A percentile compares a stretch with the other conserved stretches of the same genome.
Evolutionary conservation across 345 rosid species (phyloP).

Genomic region (Salix dunnii): DNA sequence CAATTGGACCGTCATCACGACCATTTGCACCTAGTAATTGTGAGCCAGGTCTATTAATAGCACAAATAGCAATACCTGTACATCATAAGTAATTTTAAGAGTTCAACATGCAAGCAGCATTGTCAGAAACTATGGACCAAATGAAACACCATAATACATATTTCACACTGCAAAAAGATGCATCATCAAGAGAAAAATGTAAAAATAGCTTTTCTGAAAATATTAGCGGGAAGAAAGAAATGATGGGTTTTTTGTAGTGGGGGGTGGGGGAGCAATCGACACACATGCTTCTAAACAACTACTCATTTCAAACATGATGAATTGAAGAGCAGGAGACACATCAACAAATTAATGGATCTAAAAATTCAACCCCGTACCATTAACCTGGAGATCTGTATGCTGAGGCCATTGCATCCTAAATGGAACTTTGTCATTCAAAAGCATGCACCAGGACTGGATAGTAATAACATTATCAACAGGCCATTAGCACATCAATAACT

Average conservation of each 20-base stretch:
- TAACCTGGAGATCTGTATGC: conserved; percentile 79
- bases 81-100: not conserved
- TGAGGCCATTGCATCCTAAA: conserved; percentile 99
- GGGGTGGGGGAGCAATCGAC: too few species aligned
- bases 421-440: conserved; percentile 89
- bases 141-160: not conserved
- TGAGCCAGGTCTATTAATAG: conserved; percentile 81
- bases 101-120: not conserved
- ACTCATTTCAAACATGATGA: not conserved
- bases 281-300: not conserved
- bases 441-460: conserved; percentile 98
- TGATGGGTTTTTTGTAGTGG: not conserved
- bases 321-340: conserved; percentile 4
- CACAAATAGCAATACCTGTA: conserved; percentile 67
- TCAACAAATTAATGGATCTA: conserved; percentile 1
- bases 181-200: not conserved
- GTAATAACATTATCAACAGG: conserved; percentile 7
- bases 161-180: not conserved
- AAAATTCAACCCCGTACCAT: conserved; percentile 53
- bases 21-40: conserved; percentile 90
- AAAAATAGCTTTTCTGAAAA: not conserved
- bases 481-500: conserved; percentile 9
- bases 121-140: not conserved
- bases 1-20: conserved; percentile 97
- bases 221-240: not conserved